These are phyloP conservation scores for Daldinia bambusicola DNA, from an alignment of 495 filamentous ascomycete genomes.

Conservation along the genomic window DNA sequence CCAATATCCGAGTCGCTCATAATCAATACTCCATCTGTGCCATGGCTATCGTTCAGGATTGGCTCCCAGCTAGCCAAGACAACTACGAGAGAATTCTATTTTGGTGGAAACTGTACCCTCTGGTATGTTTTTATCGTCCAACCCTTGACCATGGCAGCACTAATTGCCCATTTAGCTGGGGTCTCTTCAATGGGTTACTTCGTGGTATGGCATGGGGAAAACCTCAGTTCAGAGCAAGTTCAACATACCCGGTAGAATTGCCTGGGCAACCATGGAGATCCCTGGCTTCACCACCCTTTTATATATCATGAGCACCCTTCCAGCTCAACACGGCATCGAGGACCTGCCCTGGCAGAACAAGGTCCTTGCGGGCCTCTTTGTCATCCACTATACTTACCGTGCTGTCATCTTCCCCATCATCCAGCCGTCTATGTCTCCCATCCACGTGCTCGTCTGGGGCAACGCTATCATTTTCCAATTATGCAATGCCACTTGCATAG, in stretches of 20 bases:
- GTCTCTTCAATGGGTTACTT: conserved; percentile 69
- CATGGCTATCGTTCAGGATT: conserved; percentile 55
- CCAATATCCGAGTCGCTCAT: neutral
- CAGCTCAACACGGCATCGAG: conserved; percentile 60
- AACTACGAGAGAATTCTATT: conserved; percentile 61
- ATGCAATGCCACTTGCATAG: conserved; percentile 78
- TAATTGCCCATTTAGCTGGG: conserved; percentile 56
- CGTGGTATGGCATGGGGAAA: conserved; percentile 83
- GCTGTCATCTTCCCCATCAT: conserved; percentile 82
- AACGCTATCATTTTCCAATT: conserved; percentile 77
- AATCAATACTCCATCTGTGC: neutral
- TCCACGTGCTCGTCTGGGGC: conserved; percentile 71
- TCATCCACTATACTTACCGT: conserved; percentile 89
- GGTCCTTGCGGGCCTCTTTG: conserved; percentile 71
- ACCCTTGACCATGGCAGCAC: neutral
- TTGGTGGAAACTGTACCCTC: conserved; percentile 62
- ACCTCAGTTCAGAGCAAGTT: conserved; percentile 75
- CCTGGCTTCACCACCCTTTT: conserved; percentile 79
- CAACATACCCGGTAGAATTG: conserved; percentile 89
- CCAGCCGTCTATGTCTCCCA: conserved; percentile 90
- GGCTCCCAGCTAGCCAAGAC: conserved; percentile 64
- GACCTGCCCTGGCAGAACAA: conserved; percentile 75
- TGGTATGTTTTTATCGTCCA: conserved; percentile 43
- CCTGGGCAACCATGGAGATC: conserved; percentile 88
- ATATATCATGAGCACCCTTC: conserved; percentile 76